Percentiles rank a stretch among this genome's conserved stretches.
Evolutionary conservation across 169 alveolate species (phyloP).

Genomic region (Babesia caballi): DNA sequence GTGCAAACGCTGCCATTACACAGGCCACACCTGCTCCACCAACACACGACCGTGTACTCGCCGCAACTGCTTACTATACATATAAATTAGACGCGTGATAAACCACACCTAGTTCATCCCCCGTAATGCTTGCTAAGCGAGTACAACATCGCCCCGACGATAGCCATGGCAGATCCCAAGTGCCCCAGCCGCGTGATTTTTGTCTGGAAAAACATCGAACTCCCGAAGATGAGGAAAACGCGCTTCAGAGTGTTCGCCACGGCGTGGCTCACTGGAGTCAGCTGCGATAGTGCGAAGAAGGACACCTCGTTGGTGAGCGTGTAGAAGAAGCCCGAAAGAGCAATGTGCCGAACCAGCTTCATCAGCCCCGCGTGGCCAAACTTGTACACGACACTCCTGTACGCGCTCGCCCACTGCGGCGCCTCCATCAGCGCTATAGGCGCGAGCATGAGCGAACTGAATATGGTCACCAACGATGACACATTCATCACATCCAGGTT

Average conservation of each 20-base stretch:
- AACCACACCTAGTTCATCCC: not conserved
- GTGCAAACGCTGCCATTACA: too few relatives aligned
- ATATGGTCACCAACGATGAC: conserved; percentile 55
- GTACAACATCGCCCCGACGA: conserved; percentile 74
- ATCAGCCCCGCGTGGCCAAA: conserved; percentile 12
- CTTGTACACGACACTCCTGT: conserved; percentile 25
- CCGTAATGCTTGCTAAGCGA: conserved; percentile 51
- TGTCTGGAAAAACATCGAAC: conserved; percentile 66
- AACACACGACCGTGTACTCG: too few relatives aligned
- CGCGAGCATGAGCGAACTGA: conserved; percentile 65
- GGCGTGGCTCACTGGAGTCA: conserved; percentile 76
- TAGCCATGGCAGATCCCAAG: conserved; percentile 77
- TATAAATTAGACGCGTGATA: too few relatives aligned
- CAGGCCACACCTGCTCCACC: too few relatives aligned
- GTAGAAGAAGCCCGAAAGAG: conserved; percentile 69
- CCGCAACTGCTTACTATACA: too few relatives aligned
- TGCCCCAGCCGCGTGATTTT: conserved; percentile 69
- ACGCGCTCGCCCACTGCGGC: conserved; percentile 11
- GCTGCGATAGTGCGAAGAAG: conserved; percentile 67
- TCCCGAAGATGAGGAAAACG: conserved; percentile 62
- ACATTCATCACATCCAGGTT: conserved; percentile 69
- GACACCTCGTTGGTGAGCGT: conserved; percentile 65
- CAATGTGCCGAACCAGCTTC: conserved; percentile 44
- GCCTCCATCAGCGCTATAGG: conserved; percentile 62
- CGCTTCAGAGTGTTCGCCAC: conserved; percentile 79